phyloP scores from a whole-genome alignment of 306 rosid genomes.

The Begonia fuchsioides region DNA sequence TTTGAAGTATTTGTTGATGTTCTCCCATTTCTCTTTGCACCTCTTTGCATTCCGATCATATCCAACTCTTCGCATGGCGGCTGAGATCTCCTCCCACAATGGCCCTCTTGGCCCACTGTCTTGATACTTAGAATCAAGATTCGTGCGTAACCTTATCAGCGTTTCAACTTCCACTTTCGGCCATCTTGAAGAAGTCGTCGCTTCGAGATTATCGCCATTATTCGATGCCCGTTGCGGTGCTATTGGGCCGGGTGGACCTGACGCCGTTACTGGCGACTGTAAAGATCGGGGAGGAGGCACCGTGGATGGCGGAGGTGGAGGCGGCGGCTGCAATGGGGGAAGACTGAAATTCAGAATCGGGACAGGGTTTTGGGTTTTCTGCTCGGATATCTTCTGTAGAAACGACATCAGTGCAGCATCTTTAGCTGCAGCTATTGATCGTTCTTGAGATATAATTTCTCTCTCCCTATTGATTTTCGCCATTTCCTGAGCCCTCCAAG shows the following conservation, averaged over 20 bases:
- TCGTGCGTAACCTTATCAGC: constrained; percentile 41
- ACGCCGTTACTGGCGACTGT: neutral
- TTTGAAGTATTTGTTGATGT: constrained; percentile 91
- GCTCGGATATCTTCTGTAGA: constrained; percentile 39
- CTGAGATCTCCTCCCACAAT: constrained; percentile 83
- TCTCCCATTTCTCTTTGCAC: constrained; percentile 98
- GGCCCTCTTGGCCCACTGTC: constrained; percentile 70
- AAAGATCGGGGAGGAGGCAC: neutral
- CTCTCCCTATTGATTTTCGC: constrained; percentile 42
- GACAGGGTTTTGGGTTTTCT: constrained; percentile 4
- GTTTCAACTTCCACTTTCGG: constrained; percentile 63
- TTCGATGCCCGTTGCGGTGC: constrained; percentile 2
- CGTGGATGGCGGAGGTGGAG: neutral
- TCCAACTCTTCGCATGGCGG: constrained; percentile 52
- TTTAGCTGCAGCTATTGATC: constrained; percentile 56
- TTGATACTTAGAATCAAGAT: constrained; percentile 49
- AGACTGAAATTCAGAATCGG: neutral
- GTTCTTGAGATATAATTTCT: constrained; percentile 54
- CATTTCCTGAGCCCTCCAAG: constrained; percentile 64
- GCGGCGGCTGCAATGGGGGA: neutral
- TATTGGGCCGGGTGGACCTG: neutral
- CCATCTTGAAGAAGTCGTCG: constrained; percentile 38
- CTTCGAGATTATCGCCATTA: constrained; percentile 2
- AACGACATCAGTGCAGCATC: constrained; percentile 57
- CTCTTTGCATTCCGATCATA: constrained; percentile 63